phyloP scores from a whole-genome alignment of 768 basidiomycete species.

The Pholiota conissans region DNA sequence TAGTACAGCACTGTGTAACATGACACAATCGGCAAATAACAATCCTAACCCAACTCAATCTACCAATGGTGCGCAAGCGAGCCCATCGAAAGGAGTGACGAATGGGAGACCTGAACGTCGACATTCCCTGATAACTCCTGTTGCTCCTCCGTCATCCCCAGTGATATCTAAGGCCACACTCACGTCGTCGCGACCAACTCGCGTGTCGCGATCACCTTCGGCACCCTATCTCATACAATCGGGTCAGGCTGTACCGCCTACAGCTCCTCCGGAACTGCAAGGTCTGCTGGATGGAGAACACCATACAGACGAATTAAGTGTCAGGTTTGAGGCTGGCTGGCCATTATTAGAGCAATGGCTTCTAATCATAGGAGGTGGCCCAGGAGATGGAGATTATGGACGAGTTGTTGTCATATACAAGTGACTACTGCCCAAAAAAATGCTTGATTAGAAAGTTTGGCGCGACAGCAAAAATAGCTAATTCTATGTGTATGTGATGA shows the following conservation, averaged over 20 bases:
- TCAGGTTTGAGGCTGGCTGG: constrained; percentile 84
- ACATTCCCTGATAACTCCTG: constrained; percentile 38
- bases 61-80: constrained; percentile 17
- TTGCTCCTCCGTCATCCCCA: constrained; percentile 41
- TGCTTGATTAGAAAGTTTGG: neutral
- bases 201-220: constrained; percentile 60
- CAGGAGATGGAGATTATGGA: constrained; percentile 69
- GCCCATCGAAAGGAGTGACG: constrained; percentile 19
- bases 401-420: constrained; percentile 78
- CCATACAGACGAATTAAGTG: constrained; percentile 88
- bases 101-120: constrained; percentile 33
- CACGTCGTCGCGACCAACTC: constrained; percentile 41
- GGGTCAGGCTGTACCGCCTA: constrained; percentile 25
- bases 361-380: constrained; percentile 55
- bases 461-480: neutral
- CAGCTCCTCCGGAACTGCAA: constrained; percentile 59
- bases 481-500: neutral
- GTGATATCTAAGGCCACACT: constrained; percentile 34
- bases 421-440: constrained; percentile 36
- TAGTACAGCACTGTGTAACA: neutral
- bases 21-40: neutral
- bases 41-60: constrained; percentile 9
- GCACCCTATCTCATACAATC: constrained; percentile 37
- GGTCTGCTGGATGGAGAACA: constrained; percentile 83
- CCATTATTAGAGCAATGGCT: constrained; percentile 76